Base-by-base conservation (phyloP, 2,329 filamentous ascomycete genomes). In the Orbilia brochopaga region DNA sequence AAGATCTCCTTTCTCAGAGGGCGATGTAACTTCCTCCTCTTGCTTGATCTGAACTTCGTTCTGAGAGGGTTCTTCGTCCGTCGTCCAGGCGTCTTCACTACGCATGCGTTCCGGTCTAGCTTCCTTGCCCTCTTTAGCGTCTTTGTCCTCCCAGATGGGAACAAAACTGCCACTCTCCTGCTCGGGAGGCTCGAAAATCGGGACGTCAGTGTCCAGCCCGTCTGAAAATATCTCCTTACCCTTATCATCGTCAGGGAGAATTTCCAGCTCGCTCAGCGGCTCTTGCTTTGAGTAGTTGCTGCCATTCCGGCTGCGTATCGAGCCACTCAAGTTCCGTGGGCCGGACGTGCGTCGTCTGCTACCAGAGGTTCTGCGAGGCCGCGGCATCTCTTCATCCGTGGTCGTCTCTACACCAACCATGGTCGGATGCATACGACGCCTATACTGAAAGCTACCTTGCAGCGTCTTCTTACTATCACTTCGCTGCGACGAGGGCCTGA, bases 331-430 rank as follows among this genome's bases (percentile, higher is more conserved):
- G 13, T 58, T 60, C 27, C 66, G 54, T 3, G 66, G 24, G 6
- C 66, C 66, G 11, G 66, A 70, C 2, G 66, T 48, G 5, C 56
- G 54, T 19, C 66, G 37, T 17, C 59, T 54, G 13, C 66, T 48
- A 7, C 35, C 53, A 1, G 66, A 70, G 7, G 48, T 37, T 13
- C 54, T 50, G 17, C 59, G 53, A 5, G 66, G 66, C 24, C 54
- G 52, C 5, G 66, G 66, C 66, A 70, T 70, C 54, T 70, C 66
- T 48, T 70, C 66, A 30, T 70, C 66, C 0, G 66, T 70, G 2
- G 66, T 70, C 3, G 66, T 70, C 21, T 70, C 67, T 37, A 65
- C 61, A 17, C 67, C 67, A 21, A 59, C 35, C 23, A 46, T 46
- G 5, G 64, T 42, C 3, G 60, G 60, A n/a, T 51, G 67, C 40